Evolutionary conservation across 768 basidiomycete genomes (phyloP).

Genomic region (Trametes gibbosa): DNA sequence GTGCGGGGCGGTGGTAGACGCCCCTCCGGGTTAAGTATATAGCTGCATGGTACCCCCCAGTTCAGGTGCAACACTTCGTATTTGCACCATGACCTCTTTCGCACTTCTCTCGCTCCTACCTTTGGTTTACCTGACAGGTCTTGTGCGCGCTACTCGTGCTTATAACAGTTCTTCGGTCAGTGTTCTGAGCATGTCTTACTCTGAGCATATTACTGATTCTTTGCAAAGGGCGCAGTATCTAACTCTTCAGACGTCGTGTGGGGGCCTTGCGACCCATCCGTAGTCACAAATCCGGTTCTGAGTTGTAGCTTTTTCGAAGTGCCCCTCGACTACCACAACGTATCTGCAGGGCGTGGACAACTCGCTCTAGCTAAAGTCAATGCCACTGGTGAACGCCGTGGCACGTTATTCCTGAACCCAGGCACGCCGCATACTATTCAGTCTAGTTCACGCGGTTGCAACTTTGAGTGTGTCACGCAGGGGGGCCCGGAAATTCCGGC

Average conservation of each 20-base stretch:
- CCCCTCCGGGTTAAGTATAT: no score
- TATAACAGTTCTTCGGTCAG: no score
- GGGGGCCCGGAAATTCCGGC: constrained; percentile 1
- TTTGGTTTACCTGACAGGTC: no score
- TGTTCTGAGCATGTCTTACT: no score
- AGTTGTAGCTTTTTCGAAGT: not conserved
- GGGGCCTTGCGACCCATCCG: not conserved
- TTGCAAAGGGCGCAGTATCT: not conserved
- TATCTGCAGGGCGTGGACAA: not conserved
- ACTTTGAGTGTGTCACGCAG: not conserved
- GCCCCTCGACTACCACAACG: constrained; percentile 1
- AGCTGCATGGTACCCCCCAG: no score
- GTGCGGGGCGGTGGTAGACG: no score
- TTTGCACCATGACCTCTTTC: no score
- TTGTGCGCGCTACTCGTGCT: no score
- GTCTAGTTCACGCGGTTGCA: no score
- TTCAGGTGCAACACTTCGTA: no score
- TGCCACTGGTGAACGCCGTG: not conserved
- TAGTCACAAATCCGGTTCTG: not conserved
- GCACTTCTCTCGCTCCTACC: no score
- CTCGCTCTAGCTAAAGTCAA: constrained; percentile 1
- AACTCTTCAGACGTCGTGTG: not conserved
- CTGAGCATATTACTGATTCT: not conserved
- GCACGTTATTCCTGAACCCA: not conserved
- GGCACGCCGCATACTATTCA: not conserved